Evolutionary conservation across 2,329 filamentous ascomycete species (phyloP).

Genomic region (Botryosphaeria dothidea): DNA sequence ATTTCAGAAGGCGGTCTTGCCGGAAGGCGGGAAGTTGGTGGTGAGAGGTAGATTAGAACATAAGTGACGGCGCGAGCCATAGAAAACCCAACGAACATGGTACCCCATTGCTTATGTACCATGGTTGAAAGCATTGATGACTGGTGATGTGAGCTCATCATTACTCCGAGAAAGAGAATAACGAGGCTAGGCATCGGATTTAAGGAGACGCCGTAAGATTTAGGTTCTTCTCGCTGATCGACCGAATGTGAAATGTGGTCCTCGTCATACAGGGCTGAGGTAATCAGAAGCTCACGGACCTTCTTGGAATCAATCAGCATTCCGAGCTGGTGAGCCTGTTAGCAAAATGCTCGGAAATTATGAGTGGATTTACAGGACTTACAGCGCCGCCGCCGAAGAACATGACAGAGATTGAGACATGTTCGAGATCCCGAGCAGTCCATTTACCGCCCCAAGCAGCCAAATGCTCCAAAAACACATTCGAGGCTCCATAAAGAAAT

Average conservation of each 20-base stretch:
- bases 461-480: conserved; percentile 91
- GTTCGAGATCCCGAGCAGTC: conserved; percentile 81
- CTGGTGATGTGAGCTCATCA: conserved; percentile 95
- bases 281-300: conserved; percentile 67
- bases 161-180: conserved; percentile 82
- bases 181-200: conserved; percentile 88
- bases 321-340: conserved; percentile 53
- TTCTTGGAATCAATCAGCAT: conserved; percentile 76
- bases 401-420: conserved; percentile 87
- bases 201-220: conserved; percentile 71
- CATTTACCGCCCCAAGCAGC: conserved; percentile 70
- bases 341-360: not conserved
- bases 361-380: conserved; percentile 37
- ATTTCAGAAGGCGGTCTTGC: conserved; percentile 88
- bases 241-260: conserved; percentile 36
- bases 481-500: conserved; percentile 83
- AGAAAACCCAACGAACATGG: conserved; percentile 77
- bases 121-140: conserved; percentile 80
- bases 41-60: conserved; percentile 73
- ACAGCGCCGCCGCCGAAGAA: conserved; percentile 92
- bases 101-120: conserved; percentile 94
- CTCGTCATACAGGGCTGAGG: conserved; percentile 44
- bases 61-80: conserved; percentile 80
- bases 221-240: conserved; percentile 59
- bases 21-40: conserved; percentile 76